Evolutionary conservation across 768 basidiomycete genomes (phyloP).

Genomic region (Hericium erinaceus): DNA sequence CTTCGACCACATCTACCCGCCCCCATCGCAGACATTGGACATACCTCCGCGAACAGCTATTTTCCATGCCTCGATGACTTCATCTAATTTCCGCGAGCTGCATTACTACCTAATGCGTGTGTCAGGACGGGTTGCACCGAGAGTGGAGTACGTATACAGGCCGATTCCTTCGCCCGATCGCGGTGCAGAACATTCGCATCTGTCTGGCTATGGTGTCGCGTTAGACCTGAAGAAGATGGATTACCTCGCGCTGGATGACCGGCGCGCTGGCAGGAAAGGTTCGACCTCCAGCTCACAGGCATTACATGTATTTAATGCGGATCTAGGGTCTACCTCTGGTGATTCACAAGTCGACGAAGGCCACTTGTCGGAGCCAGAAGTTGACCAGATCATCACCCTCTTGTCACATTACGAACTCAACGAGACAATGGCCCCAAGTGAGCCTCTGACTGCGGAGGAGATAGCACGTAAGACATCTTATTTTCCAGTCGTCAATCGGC

Average conservation of each 20-base stretch:
- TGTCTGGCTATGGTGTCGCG: conserved; percentile 88
- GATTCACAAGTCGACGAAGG: conserved; percentile 33
- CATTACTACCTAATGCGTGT: conserved; percentile 54
- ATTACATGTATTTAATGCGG: no score
- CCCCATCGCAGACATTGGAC: conserved; percentile 33
- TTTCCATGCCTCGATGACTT: conserved; percentile 63
- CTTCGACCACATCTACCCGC: conserved; percentile 70
- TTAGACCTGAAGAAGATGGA: conserved; percentile 96
- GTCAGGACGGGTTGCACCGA: conserved; percentile 32
- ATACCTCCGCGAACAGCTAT: conserved; percentile 57
- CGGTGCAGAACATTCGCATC: conserved; percentile 27
- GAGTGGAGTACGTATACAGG: conserved; percentile 71
- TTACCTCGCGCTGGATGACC: conserved; percentile 89
- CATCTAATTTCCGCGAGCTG: conserved; percentile 60
- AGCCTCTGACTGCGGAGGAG: not conserved
- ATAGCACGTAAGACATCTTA: not conserved
- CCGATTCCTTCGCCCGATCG: conserved; percentile 38
- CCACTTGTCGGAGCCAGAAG: not conserved
- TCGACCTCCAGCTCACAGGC: not conserved
- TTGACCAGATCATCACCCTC: not conserved
- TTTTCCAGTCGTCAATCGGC: not conserved
- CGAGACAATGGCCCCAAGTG: not conserved
- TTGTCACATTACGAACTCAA: not conserved
- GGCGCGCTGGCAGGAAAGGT: conserved; percentile 32
- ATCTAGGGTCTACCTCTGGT: no score